Conservation (phyloP, 179 eudicot species). For the Carnegiea gigantea region DNA sequence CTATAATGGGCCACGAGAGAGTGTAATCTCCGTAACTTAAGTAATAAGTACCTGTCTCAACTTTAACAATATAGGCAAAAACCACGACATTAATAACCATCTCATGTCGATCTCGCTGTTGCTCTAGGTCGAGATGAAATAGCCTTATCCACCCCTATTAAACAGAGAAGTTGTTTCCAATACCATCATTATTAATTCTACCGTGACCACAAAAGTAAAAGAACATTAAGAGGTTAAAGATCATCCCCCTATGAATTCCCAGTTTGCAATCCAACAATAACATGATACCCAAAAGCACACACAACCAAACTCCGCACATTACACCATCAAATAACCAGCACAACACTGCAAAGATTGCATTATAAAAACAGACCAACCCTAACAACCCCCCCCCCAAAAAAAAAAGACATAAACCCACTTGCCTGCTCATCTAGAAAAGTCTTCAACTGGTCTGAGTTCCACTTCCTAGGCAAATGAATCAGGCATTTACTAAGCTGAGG, state of each 20-base stretch:
- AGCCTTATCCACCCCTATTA: background rate
- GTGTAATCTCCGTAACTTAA: too few relatives aligned
- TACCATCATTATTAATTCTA: background rate
- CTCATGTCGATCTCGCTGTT: background rate
- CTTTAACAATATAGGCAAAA: too few relatives aligned
- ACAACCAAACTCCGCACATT: background rate
- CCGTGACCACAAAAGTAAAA: background rate
- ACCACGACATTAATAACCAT: background rate
- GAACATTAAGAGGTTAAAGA: background rate
- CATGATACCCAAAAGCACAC: background rate
- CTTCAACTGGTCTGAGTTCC: conserved; percentile 61
- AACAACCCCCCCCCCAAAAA: background rate
- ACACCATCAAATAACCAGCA: too few relatives aligned
- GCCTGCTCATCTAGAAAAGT: conserved; percentile 62
- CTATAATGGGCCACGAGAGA: too few relatives aligned
- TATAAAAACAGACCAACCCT: too few relatives aligned
- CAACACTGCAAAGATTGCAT: background rate
- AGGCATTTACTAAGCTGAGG: conserved; percentile 58
- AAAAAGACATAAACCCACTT: conserved; percentile 6
- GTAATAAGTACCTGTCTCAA: too few relatives aligned
- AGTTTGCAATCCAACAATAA: background rate
- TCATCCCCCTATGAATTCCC: background rate
- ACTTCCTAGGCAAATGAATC: conserved; percentile 68
- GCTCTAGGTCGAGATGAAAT: background rate
- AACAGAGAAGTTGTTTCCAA: background rate